Evolutionary conservation across 352 stramenopile genomes (phyloP).

Genomic region (Blastocystis sp.): DNA sequence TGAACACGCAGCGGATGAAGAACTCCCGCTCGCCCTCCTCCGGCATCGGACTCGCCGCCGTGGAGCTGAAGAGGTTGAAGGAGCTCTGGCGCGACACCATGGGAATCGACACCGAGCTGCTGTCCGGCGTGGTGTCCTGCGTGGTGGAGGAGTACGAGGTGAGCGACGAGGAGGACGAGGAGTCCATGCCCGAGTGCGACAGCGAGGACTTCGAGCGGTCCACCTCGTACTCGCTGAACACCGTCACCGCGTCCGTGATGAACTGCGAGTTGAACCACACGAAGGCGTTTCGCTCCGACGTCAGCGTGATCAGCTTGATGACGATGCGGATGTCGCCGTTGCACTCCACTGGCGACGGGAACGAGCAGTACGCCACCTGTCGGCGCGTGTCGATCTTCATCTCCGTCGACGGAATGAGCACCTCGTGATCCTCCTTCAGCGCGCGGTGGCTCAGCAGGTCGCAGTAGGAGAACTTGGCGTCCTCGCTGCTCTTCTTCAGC

Average conservation of each 20-base stretch:
- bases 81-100: too few species aligned
- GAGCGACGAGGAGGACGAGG: neutral
- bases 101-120: neutral
- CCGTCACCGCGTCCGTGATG: conserved; percentile 25
- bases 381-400: conserved; percentile 16
- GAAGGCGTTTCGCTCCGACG: conserved; percentile 14
- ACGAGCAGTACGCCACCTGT: neutral
- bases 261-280: conserved; percentile 72
- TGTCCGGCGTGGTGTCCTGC: neutral
- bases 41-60: neutral
- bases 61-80: neutral
- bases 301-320: conserved; percentile 15
- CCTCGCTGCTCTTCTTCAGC: neutral
- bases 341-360: neutral
- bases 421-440: conserved; percentile 40
- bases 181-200: neutral
- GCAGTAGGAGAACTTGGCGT: conserved; percentile 4
- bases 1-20: neutral
- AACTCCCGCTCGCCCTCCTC: neutral
- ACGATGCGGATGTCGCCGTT: conserved; percentile 23
- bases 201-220: conserved; percentile 46
- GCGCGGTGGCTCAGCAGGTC: conserved; percentile 17
- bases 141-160: conserved; percentile 14
- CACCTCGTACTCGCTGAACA: conserved; percentile 35
- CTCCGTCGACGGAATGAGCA: neutral